These are phyloP conservation scores for Termitomyces sp. DNA, from an alignment of 768 basidiomycete genomes.

Conservation along the genomic window DNA sequence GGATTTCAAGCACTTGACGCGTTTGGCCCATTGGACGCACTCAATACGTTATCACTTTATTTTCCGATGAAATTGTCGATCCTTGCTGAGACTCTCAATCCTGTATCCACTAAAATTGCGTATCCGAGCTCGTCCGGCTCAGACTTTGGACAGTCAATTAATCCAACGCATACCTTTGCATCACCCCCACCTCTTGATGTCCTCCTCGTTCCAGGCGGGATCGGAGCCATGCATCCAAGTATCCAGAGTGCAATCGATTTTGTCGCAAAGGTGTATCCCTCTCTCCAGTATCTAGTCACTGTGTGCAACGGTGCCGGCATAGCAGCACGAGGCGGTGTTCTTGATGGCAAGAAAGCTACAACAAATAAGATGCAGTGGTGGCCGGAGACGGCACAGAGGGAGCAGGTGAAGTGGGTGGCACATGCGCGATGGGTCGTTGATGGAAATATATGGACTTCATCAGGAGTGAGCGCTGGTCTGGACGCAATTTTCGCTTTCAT, in stretches of 20 bases:
- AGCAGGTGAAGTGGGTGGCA: constrained; percentile 36
- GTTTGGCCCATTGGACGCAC: constrained; percentile 27
- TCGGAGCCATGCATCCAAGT: constrained; percentile 23
- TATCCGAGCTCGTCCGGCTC: constrained; percentile 1
- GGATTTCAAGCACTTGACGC: constrained; percentile 28
- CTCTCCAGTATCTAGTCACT: constrained; percentile 35
- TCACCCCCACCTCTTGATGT: constrained; percentile 30
- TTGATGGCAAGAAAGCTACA: constrained; percentile 42
- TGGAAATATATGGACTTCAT: constrained; percentile 46
- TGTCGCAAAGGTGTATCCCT: constrained; percentile 28
- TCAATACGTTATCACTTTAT: constrained; percentile 19
- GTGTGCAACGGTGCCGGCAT: constrained; percentile 41
- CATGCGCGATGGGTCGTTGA: constrained; percentile 45
- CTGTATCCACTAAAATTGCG: constrained; percentile 20
- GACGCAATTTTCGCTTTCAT: constrained; percentile 33
- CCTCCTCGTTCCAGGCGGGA: constrained; percentile 26
- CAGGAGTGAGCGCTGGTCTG: constrained; percentile 40
- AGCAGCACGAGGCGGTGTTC: constrained; percentile 32
- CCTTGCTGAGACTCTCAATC: constrained; percentile 20
- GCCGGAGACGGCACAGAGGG: constrained; percentile 18
- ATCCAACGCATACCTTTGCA: constrained; percentile 35
- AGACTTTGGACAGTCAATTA: constrained; percentile 17
- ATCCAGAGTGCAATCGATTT: constrained; percentile 25
- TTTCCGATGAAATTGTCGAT: constrained; percentile 22
- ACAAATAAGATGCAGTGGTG: constrained; percentile 37